Conservation (phyloP, 495 filamentous ascomycete genomes). For the Acidiella bohemica region DNA sequence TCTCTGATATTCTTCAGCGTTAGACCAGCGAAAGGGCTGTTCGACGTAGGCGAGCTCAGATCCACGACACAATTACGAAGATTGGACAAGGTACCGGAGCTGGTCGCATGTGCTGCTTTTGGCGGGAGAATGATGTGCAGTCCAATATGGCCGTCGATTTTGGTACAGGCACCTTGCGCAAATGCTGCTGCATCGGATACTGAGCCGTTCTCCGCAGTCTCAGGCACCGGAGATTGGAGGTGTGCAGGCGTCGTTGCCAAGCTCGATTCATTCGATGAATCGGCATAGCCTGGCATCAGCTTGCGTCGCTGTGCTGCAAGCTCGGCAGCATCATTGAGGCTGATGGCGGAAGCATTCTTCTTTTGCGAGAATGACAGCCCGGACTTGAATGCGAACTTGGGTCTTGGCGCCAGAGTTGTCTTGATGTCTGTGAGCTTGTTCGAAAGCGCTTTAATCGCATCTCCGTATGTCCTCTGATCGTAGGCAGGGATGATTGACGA, state of each 20-base stretch:
- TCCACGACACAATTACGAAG: conserved; percentile 63
- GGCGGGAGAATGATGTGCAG: conserved; percentile 62
- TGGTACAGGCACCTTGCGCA: conserved; percentile 44
- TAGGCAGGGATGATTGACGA: conserved; percentile 58
- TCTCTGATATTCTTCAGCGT: conserved; percentile 53
- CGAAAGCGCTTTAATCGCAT: conserved; percentile 56
- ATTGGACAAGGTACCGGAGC: conserved; percentile 60
- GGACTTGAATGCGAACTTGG: conserved; percentile 63
- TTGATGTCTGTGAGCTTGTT: conserved; percentile 50
- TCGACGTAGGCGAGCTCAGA: conserved; percentile 48
- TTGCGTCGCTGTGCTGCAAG: conserved; percentile 27
- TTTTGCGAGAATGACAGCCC: conserved; percentile 9
- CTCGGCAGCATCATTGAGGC: conserved; percentile 22
- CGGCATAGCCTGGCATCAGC: conserved; percentile 31
- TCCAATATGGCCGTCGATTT: conserved; percentile 46
- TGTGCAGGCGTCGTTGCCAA: conserved; percentile 37
- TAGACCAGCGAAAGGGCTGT: conserved; percentile 59
- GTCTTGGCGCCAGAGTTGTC: conserved; percentile 44
- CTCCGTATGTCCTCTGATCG: conserved; percentile 61
- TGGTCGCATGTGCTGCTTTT: conserved; percentile 49
- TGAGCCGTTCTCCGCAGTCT: conserved; percentile 6
- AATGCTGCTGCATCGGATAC: no score
- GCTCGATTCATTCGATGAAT: conserved; percentile 23
- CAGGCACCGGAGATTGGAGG: conserved; percentile 35
- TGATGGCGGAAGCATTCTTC: conserved; percentile 37